A percentile compares a stretch with the other conserved stretches of the same genome.
These are phyloP conservation scores for Aspergillus floridensis DNA, from an alignment of 2,329 filamentous ascomycete genomes.

Conservation along the genomic window DNA sequence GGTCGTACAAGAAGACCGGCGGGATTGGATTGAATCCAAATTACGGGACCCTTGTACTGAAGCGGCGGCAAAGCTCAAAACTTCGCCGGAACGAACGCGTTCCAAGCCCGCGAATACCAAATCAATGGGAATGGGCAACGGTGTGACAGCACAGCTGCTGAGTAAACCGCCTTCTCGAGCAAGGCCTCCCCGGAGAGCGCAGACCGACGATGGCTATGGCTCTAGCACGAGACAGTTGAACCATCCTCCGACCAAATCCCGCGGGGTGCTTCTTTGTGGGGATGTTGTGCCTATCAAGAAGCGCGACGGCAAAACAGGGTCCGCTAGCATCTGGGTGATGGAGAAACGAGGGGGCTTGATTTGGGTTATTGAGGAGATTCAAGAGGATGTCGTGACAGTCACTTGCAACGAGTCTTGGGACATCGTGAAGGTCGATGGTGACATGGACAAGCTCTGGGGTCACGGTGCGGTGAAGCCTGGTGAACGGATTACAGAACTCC, in stretches of 20 bases:
- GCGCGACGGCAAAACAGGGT: conserved; percentile 84
- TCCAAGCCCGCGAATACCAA: conserved; percentile 36
- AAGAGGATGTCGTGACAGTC: conserved; percentile 82
- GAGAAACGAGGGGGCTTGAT: conserved; percentile 92
- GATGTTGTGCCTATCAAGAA: conserved; percentile 99
- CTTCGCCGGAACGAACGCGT: conserved; percentile 37
- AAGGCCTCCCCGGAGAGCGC: conserved; percentile 48
- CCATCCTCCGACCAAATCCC: conserved; percentile 71
- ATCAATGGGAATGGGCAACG: conserved; percentile 66
- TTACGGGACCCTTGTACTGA: conserved; percentile 63
- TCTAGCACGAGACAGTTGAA: conserved; percentile 56
- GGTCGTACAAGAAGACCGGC: conserved; percentile 84
- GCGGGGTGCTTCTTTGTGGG: conserved; percentile 87
- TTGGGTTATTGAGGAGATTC: conserved; percentile 97
- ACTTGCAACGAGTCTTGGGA: conserved; percentile 73
- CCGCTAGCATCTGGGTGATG: conserved; percentile 97
- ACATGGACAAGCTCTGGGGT: conserved; percentile 84
- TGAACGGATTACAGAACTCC: conserved; percentile 71
- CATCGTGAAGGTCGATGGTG: conserved; percentile 68
- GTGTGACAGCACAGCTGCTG: conserved; percentile 82
- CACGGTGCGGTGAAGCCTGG: conserved; percentile 64
- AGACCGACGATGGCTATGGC: conserved; percentile 58
- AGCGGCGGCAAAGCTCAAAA: conserved; percentile 36
- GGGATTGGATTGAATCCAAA: conserved; percentile 86
- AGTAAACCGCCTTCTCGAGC: conserved; percentile 71